A percentile compares a stretch with the other conserved stretches of the same genome.
Evolutionary conservation across 2,329 filamentous ascomycete species (phyloP).

Genomic region (Aspergillus niger): DNA sequence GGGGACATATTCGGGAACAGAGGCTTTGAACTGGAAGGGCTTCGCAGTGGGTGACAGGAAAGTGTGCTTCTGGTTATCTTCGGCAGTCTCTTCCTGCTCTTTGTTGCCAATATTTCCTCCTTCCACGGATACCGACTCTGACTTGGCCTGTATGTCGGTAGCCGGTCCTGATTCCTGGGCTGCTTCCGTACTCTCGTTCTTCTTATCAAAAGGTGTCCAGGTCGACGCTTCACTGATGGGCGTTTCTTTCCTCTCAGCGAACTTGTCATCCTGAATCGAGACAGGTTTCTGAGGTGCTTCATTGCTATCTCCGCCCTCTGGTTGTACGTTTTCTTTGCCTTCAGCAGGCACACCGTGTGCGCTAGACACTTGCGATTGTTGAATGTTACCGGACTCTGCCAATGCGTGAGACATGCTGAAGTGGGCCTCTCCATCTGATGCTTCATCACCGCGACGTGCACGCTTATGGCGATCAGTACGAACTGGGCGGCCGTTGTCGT

Average conservation of each 20-base stretch:
- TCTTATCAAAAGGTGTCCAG: constrained; percentile 65
- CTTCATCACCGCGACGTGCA: constrained; percentile 63
- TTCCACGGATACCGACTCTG: constrained; percentile 14
- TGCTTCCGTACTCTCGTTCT: constrained; percentile 45
- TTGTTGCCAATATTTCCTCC: constrained; percentile 5
- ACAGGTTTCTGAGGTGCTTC: constrained; percentile 34
- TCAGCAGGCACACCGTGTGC: constrained; percentile 33
- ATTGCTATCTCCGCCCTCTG: constrained; percentile 42
- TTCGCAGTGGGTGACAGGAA: constrained; percentile 71
- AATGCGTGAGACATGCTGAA: constrained; percentile 62
- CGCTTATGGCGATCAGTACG: constrained; percentile 75
- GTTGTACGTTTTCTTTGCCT: constrained; percentile 40
- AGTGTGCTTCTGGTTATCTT: constrained; percentile 44
- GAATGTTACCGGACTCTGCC: constrained; percentile 33
- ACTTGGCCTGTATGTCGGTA: constrained; percentile 15
- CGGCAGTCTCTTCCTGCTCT: constrained; percentile 22
- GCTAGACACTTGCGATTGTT: constrained; percentile 27
- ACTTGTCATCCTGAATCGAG: constrained; percentile 45
- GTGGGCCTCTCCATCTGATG: constrained; percentile 71
- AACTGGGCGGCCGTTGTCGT: constrained; percentile 62
- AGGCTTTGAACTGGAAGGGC: constrained; percentile 61
- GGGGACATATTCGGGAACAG: constrained; percentile 33
- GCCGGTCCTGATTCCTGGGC: constrained; percentile 46
- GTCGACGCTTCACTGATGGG: constrained; percentile 47
- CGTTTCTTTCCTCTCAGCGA: constrained; percentile 30